A percentile compares a stretch with the other conserved stretches of the same genome.
These are phyloP conservation scores for Cutaneotrichosporon spelunceum DNA, from an alignment of 1,284 basidiomycete species.

Conservation along the genomic window DNA sequence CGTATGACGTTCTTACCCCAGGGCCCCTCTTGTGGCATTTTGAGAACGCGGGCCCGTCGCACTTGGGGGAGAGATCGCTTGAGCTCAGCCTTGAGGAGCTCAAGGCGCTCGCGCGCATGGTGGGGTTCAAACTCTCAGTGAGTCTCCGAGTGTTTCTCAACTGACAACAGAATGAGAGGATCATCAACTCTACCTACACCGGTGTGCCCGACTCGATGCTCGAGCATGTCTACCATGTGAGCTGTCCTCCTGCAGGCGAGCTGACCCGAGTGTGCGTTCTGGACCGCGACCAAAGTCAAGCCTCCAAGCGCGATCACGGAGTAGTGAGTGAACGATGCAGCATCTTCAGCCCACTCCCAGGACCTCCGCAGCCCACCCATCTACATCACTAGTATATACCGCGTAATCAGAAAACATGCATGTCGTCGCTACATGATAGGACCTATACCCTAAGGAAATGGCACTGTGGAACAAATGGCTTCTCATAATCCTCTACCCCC, in stretches of 20 bases:
- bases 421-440: constrained; percentile 6
- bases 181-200: constrained; percentile 80
- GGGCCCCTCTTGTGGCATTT: constrained; percentile 96
- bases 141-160: constrained; percentile 38
- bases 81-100: constrained; percentile 88
- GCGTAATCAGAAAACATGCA: not conserved
- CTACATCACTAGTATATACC: not conserved
- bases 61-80: constrained; percentile 67
- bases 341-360: not conserved
- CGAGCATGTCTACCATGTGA: constrained; percentile 76
- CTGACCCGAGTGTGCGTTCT: constrained; percentile 61
- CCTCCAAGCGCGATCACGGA: not conserved
- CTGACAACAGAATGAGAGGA: constrained; percentile 65
- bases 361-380: not conserved
- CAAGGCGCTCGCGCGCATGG: constrained; percentile 65
- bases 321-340: not conserved
- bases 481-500: not conserved
- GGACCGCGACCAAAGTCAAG: constrained; percentile 67
- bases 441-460: constrained; percentile 9
- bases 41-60: constrained; percentile 62
- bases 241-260: not conserved
- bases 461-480: not conserved
- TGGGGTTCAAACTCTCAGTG: constrained; percentile 82
- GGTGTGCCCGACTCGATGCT: constrained; percentile 79
- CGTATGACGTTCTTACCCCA: constrained; percentile 31